Evolutionary conservation across 1,139 yeast species (phyloP), one percentile per base, ranked within the genome.

Genomic region (Hansenula anomala): DNA sequence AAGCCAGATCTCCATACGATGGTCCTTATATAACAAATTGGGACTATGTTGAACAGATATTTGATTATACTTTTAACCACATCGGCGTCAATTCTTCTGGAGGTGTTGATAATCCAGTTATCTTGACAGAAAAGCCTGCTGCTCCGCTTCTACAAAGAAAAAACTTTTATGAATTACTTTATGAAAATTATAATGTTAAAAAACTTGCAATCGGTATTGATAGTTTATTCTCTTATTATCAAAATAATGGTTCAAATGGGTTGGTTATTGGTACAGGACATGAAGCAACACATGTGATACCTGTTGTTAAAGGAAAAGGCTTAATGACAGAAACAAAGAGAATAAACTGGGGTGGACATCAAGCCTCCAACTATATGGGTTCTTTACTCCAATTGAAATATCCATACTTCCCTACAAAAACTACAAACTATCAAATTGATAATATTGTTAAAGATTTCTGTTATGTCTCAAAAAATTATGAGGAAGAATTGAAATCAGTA

Each of bases 301-400:
- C 98, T 0, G 88, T 92, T 3, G 47, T 86, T 2, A 58, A 74
- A 17, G 87, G 89, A 0, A 67, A 65, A 41, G 94, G 95, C 0
- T 51, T 81, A 3, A 60, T 88, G 38, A 66, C 74, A 34, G 83
- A 81, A 44, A 70, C 92, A 3, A 90, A 88, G 54, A 69, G 97
- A 52, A 77, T 94, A 33, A 90, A 88, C 55, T 88, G 94, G 87
- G 98, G 97, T 40, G 97, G 97, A 8, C 75, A 77, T 44, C 85
- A 78, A 39, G 74, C 90, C 2, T 77, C 74, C 26, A 77, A 73
- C 36, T 90, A 72, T 50, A 61, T 92, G 57, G 75, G 73, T 43
- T 74, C 70, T 48, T 69, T 85, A 26, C 63, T 94, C 36, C 71
- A 80, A 1, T 68, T 94, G 54, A 94, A 94, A 56, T 94, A 94